Percentiles rank a stretch among this genome's conserved stretches.
Evolutionary conservation across 257 asterid species (phyloP).

Genomic region (Fraxinus americana): DNA sequence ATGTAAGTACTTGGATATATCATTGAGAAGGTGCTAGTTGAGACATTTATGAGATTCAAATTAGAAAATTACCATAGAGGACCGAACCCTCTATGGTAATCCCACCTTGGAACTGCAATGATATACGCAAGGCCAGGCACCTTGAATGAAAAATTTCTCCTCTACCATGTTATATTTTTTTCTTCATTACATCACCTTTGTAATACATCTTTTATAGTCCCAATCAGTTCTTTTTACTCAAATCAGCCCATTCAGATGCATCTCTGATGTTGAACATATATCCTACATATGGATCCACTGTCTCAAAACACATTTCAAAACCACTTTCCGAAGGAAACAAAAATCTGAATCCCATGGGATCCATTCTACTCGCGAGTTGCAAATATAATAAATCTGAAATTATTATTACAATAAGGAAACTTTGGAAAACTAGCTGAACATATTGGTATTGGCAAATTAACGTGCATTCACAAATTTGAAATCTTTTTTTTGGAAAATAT

Average conservation of each 20-base stretch:
- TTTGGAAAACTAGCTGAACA: constrained; percentile 2
- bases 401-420: background rate
- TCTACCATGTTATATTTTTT: background rate
- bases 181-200: background rate
- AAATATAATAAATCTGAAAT: background rate
- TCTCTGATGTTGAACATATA: background rate
- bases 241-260: background rate
- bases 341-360: background rate
- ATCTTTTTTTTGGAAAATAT: background rate
- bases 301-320: background rate
- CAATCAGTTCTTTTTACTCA: background rate
- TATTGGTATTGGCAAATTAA: constrained; percentile 1
- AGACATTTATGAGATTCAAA: background rate
- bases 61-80: background rate
- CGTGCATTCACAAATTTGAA: constrained; percentile 6
- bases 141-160: background rate
- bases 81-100: background rate
- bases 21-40: constrained; percentile 8
- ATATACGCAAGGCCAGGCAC: background rate
- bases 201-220: background rate
- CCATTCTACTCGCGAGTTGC: background rate
- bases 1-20: background rate
- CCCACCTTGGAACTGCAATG: background rate
- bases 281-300: background rate
- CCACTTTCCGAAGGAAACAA: background rate